phyloP scores from a whole-genome alignment of 345 rosid genomes.

The Litchi chinensis region DNA sequence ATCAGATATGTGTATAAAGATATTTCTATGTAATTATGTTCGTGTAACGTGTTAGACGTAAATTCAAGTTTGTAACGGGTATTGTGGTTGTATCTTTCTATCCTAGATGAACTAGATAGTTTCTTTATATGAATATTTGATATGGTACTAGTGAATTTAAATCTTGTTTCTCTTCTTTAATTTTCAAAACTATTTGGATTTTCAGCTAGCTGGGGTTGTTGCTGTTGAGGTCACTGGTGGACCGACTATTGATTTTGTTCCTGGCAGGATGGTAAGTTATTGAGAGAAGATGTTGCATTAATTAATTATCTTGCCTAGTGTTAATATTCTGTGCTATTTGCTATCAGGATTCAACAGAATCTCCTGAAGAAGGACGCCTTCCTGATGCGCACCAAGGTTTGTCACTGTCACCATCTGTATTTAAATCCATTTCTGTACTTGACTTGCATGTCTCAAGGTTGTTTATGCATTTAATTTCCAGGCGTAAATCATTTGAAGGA shows the following conservation, averaged over 20 bases:
- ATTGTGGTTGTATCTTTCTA: not conserved
- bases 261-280: constrained; percentile 70
- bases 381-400: constrained; percentile 75
- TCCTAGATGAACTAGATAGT: not conserved
- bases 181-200: not conserved
- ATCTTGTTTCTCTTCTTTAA: not conserved
- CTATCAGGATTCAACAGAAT: constrained; percentile 55
- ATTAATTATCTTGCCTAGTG: not conserved
- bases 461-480: constrained; percentile 25
- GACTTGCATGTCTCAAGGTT: constrained; percentile 1
- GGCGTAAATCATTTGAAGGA: constrained; percentile 63
- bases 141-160: not conserved
- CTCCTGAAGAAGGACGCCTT: constrained; percentile 75
- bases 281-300: not conserved
- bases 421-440: not conserved
- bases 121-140: not conserved
- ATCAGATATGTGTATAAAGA: not conserved
- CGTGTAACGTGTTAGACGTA: not conserved
- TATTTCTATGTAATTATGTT: not conserved
- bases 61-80: not conserved
- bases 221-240: constrained; percentile 89
- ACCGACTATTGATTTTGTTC: constrained; percentile 62
- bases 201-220: constrained; percentile 87
- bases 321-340: not conserved
- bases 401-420: not conserved